Conservation (phyloP, 768 basidiomycete genomes). For the Boletus insuetus region DNA sequence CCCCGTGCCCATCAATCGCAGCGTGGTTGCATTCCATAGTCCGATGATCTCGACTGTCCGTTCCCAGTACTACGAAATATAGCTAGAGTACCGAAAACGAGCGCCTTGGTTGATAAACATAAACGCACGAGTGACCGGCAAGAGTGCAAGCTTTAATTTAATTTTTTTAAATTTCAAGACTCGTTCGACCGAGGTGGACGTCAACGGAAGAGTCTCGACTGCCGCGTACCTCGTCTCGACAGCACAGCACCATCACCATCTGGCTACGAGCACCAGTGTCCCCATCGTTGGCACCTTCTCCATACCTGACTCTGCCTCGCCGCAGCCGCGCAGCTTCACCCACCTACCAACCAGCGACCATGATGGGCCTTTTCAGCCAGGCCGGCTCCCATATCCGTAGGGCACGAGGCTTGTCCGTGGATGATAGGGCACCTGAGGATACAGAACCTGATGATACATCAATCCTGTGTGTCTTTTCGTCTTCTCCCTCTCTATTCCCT, state of each 20-base stretch:
- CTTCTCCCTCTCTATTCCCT: conserved; percentile 21
- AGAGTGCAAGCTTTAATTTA: neutral
- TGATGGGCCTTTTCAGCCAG: conserved; percentile 81
- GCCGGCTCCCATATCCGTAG: conserved; percentile 62
- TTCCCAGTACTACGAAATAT: neutral
- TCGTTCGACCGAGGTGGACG: neutral
- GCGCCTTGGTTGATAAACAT: neutral
- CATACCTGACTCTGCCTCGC: conserved; percentile 17
- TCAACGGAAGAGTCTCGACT: neutral
- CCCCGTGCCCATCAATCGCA: no score
- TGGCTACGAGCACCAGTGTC: neutral
- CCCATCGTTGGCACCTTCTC: neutral
- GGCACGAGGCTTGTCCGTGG: conserved; percentile 65
- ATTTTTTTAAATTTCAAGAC: neutral
- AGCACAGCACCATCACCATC: conserved; percentile 5
- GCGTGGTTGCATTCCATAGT: no score
- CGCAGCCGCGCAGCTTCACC: conserved; percentile 19
- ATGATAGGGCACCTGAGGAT: conserved; percentile 74
- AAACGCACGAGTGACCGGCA: neutral
- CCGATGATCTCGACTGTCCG: neutral
- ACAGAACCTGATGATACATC: conserved; percentile 88
- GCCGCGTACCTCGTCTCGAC: neutral
- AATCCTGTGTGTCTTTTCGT: conserved; percentile 64
- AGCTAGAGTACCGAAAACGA: conserved; percentile 2
- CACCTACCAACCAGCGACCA: conserved; percentile 32